phyloP scores from a whole-genome alignment of 441 rosid genomes.

The Pelargonium cotyledonis region DNA sequence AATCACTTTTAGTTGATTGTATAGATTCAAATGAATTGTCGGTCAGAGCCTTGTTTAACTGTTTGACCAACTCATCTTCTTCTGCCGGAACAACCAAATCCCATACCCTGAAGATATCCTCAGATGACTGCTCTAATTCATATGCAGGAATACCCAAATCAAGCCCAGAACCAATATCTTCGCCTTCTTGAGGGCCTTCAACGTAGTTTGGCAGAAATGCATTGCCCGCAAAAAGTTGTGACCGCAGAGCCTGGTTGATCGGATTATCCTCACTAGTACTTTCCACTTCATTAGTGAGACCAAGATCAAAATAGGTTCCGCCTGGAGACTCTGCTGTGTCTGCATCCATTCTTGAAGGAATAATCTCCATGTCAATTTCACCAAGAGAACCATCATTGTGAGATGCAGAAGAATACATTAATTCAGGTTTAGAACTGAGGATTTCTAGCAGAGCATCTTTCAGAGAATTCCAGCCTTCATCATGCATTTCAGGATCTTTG shows the following conservation, averaged over 20 bases:
- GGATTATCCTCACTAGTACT: constrained; percentile 12
- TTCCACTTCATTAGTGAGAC: constrained; percentile 22
- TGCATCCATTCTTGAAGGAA: constrained; percentile 22
- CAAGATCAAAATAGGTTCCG: constrained; percentile 16
- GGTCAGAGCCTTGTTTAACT: constrained; percentile 41
- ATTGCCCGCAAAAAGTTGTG: constrained; percentile 21
- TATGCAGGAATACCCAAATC: constrained; percentile 16
- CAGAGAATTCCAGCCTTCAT: constrained; percentile 42
- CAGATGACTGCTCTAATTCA: constrained; percentile 22
- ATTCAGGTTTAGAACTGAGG: constrained; percentile 32
- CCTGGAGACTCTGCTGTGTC: constrained; percentile 9
- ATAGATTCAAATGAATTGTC: constrained; percentile 22
- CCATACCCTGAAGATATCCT: constrained; percentile 69
- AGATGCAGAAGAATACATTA: constrained; percentile 22
- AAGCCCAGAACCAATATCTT: constrained; percentile 16
- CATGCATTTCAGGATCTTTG: constrained; percentile 41
- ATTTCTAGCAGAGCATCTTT: constrained; percentile 55
- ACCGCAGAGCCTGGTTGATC: constrained; percentile 17
- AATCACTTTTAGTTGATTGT: constrained; percentile 26
- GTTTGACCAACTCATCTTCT: constrained; percentile 21
- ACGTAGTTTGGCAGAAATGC: constrained; percentile 34
- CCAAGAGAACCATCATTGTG: constrained; percentile 9
- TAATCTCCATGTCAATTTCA: constrained; percentile 27
- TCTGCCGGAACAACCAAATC: constrained; percentile 42
- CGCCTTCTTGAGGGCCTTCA: constrained; percentile 21